Percentiles rank a stretch among this genome's conserved stretches.
Evolutionary conservation across 306 rosid genomes (phyloP).

Genomic region (Hippophae rhamnoides): DNA sequence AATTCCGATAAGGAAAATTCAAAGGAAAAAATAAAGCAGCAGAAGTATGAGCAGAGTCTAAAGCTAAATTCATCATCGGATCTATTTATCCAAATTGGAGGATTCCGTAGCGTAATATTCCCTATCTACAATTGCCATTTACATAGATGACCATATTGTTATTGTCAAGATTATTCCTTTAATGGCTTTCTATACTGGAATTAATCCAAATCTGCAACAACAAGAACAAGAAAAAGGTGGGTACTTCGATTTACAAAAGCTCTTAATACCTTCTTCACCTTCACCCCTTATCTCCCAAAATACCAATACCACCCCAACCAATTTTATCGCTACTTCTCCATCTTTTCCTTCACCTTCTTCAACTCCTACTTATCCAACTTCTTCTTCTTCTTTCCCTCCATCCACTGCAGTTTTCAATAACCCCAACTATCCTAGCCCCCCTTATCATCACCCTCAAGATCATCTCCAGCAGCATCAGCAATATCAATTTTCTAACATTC

Average conservation of each 20-base stretch:
- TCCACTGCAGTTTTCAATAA: slow-evolving; percentile 42
- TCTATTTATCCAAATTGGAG: too few relatives aligned
- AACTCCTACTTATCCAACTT: slow-evolving; percentile 31
- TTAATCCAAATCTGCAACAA: background rate
- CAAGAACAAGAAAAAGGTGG: slow-evolving; percentile 21
- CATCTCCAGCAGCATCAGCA: background rate
- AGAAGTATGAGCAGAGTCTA: too few relatives aligned
- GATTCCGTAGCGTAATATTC: too few relatives aligned
- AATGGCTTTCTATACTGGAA: slow-evolving; percentile 10
- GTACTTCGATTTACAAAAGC: slow-evolving; percentile 41
- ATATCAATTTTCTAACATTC: background rate
- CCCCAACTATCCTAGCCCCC: slow-evolving; percentile 40
- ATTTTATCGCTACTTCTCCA: background rate
- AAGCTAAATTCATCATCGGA: too few relatives aligned
- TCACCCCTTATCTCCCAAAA: slow-evolving; percentile 32
- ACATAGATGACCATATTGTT: background rate
- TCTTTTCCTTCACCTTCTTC: slow-evolving; percentile 32
- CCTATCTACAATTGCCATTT: background rate
- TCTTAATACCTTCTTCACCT: slow-evolving; percentile 35
- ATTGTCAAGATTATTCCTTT: background rate
- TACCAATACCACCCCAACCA: slow-evolving; percentile 23
- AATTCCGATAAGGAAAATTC: too few relatives aligned
- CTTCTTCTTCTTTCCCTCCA: slow-evolving; percentile 68
- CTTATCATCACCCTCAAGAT: background rate
- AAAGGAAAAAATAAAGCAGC: too few relatives aligned